phyloP scores from a whole-genome alignment of 495 filamentous ascomycete genomes.

The Letharia columbiana region DNA sequence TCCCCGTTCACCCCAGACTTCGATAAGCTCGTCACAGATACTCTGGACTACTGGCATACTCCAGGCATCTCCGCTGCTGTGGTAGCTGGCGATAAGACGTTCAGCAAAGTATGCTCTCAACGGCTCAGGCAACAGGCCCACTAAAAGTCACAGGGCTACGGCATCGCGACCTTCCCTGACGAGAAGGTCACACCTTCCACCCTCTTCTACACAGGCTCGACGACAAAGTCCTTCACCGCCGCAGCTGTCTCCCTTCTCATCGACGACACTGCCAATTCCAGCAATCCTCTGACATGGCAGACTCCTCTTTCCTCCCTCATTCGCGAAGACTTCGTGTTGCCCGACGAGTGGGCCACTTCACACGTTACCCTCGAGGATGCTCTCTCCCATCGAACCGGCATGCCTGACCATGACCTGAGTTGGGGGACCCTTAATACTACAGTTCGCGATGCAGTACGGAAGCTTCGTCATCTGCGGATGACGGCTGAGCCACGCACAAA shows the following conservation, averaged over 20 bases:
- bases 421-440: conserved; percentile 25
- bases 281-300: conserved; percentile 37
- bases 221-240: conserved; percentile 50
- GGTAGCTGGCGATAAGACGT: conserved; percentile 37
- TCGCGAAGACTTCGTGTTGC: conserved; percentile 45
- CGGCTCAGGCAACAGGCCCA: background rate
- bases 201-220: conserved; percentile 39
- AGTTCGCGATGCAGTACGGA: conserved; percentile 31
- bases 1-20: conserved; percentile 34
- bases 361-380: conserved; percentile 46
- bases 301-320: conserved; percentile 44
- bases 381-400: conserved; percentile 42
- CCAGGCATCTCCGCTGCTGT: conserved; percentile 45
- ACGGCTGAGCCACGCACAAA: conserved; percentile 32
- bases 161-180: conserved; percentile 34
- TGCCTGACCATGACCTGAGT: conserved; percentile 37
- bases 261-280: conserved; percentile 29
- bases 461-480: conserved; percentile 38
- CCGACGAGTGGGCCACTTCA: conserved; percentile 35
- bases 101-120: conserved; percentile 34
- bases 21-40: conserved; percentile 29
- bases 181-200: conserved; percentile 39
- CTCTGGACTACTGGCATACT: conserved; percentile 40
- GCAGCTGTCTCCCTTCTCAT: conserved; percentile 42
- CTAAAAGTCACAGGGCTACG: conserved; percentile 41